Percentiles rank a stretch among this genome's conserved stretches.
phyloP scores from a whole-genome alignment of 1,139 yeast genomes.

The Hemisphaericaspora xylanilytica region DNA sequence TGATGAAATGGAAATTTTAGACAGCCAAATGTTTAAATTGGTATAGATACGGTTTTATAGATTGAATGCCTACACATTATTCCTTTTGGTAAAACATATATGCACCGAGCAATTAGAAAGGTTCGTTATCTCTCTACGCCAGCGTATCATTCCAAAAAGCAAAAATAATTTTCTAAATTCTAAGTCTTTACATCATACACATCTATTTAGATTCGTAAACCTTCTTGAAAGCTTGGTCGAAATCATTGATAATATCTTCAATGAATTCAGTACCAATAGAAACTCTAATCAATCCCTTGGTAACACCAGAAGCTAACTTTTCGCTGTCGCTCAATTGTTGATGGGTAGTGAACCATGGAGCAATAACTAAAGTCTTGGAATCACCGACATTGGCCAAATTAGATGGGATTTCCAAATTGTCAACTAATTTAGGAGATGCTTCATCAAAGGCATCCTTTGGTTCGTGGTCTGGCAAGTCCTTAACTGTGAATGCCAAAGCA shows the following conservation, averaged over 20 bases:
- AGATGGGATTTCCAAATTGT: conserved; percentile 75
- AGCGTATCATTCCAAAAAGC: neutral
- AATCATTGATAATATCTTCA: conserved; percentile 84
- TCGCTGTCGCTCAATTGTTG: conserved; percentile 84
- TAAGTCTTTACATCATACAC: neutral
- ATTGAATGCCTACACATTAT: no score
- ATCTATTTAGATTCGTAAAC: conserved; percentile 30
- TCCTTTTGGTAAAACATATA: no score
- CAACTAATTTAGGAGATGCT: conserved; percentile 81
- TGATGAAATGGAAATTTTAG: conserved; percentile 28
- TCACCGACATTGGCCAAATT: conserved; percentile 97
- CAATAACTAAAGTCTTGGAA: conserved; percentile 88
- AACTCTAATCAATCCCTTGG: conserved; percentile 82
- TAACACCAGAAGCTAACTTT: conserved; percentile 78
- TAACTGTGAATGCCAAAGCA: conserved; percentile 84
- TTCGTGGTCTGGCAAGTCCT: conserved; percentile 47
- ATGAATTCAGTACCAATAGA: conserved; percentile 88
- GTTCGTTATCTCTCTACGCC: no score
- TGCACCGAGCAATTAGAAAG: no score
- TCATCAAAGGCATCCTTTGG: conserved; percentile 59
- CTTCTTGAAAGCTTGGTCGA: conserved; percentile 71
- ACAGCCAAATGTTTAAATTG: conserved; percentile 14
- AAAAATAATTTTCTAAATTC: neutral
- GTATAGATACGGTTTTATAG: no score
- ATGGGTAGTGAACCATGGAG: conserved; percentile 95